A percentile compares a stretch with the other conserved stretches of the same genome.
These are phyloP conservation scores for Polychaeton citri DNA, from an alignment of 2,329 filamentous ascomycete species.

Conservation along the genomic window DNA sequence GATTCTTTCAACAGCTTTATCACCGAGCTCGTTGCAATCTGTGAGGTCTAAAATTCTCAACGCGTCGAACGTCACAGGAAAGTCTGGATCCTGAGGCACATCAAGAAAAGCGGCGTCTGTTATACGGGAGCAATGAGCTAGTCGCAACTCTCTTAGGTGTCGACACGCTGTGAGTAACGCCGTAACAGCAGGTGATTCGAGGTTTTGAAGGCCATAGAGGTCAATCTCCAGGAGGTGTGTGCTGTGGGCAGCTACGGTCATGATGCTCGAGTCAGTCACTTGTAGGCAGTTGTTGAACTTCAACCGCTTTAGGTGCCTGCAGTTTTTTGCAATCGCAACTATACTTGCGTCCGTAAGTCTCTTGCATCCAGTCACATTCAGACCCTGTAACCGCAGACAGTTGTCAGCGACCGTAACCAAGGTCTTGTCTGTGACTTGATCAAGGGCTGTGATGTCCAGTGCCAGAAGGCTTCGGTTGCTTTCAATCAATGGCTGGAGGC, in stretches of 20 bases:
- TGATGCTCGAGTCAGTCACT: constrained; percentile 66
- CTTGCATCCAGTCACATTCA: constrained; percentile 81
- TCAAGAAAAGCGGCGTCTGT: constrained; percentile 79
- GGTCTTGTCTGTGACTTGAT: constrained; percentile 68
- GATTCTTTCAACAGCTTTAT: constrained; percentile 78
- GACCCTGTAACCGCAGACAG: constrained; percentile 73
- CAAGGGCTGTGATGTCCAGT: constrained; percentile 74
- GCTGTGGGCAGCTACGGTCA: constrained; percentile 77
- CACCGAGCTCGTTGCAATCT: constrained; percentile 70
- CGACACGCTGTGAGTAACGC: constrained; percentile 64
- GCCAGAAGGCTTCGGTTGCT: constrained; percentile 73
- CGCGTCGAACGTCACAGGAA: constrained; percentile 52
- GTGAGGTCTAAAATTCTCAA: constrained; percentile 89
- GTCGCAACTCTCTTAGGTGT: constrained; percentile 76
- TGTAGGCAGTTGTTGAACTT: constrained; percentile 91
- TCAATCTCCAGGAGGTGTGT: constrained; percentile 94
- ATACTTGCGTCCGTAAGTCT: constrained; percentile 79
- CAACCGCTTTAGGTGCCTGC: constrained; percentile 78
- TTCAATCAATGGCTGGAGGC: constrained; percentile 64
- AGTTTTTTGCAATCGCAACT: constrained; percentile 64
- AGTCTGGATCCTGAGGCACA: constrained; percentile 49
- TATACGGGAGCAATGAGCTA: constrained; percentile 74
- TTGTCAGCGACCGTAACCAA: constrained; percentile 66
- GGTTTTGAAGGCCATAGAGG: constrained; percentile 67
- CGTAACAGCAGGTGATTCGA: constrained; percentile 75